A percentile compares a stretch with the other conserved stretches of the same genome.
Evolutionary conservation across 2,329 filamentous ascomycete genomes (phyloP).

Genomic region (Ceratocystis diversiconidia): DNA sequence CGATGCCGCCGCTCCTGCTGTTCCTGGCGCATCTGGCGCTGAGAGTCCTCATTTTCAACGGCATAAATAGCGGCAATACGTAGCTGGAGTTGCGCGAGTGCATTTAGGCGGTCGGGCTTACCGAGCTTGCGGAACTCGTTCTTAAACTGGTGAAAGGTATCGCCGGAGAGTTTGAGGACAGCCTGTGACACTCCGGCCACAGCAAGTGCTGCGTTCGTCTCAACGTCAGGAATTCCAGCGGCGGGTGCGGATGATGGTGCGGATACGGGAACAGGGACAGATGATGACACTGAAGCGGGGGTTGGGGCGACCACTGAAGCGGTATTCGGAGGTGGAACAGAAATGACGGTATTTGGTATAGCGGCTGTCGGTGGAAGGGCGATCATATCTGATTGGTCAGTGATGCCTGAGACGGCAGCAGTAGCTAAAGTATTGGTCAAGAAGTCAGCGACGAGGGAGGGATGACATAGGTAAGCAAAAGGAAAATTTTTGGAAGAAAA

Average conservation of each 20-base stretch:
- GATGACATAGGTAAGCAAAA: not conserved
- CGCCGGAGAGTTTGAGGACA: constrained; percentile 29
- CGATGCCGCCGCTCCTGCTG: constrained; percentile 28
- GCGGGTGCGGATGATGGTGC: not conserved
- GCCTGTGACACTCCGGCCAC: constrained; percentile 29
- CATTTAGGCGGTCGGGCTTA: constrained; percentile 28
- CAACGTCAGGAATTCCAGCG: constrained; percentile 26
- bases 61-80: constrained; percentile 32
- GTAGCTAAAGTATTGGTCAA: constrained; percentile 3
- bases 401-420: not conserved
- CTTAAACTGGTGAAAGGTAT: constrained; percentile 33
- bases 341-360: not conserved
- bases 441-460: not conserved
- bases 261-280: not conserved
- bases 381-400: constrained; percentile 12
- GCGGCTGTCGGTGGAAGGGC: not conserved
- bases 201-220: constrained; percentile 28
- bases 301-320: not conserved
- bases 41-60: constrained; percentile 32
- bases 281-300: not conserved
- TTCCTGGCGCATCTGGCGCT: constrained; percentile 29
- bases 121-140: constrained; percentile 31
- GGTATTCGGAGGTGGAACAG: not conserved
- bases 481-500: not conserved
- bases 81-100: constrained; percentile 30